phyloP scores from a whole-genome alignment of 164 flowering plant genomes.

The Berberis thunbergii region DNA sequence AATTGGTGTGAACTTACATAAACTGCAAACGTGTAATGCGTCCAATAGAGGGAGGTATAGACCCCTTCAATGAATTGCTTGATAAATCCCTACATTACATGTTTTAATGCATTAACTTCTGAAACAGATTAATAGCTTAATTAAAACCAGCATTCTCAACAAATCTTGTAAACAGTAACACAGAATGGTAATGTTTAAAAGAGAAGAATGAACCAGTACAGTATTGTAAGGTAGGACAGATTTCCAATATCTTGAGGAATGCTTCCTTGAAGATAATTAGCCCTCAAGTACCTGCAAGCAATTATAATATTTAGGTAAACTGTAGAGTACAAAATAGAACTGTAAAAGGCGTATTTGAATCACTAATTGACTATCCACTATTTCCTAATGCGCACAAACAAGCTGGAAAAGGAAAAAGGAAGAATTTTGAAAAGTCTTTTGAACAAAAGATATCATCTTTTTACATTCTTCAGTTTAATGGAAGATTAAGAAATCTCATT shows the following conservation, averaged over 20 bases:
- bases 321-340: not conserved
- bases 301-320: not conserved
- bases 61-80: conserved; percentile 78
- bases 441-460: too few species aligned
- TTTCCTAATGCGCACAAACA: too few species aligned
- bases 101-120: not conserved
- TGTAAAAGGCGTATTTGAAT: too few species aligned
- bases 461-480: too few species aligned
- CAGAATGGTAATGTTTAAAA: not conserved
- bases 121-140: conserved; percentile 1
- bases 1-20: conserved; percentile 52
- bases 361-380: too few species aligned
- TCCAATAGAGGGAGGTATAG: conserved; percentile 82
- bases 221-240: conserved; percentile 54
- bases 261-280: conserved; percentile 88
- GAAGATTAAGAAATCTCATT: not conserved
- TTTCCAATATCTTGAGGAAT: conserved; percentile 83
- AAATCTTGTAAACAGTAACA: not conserved
- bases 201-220: conserved; percentile 28
- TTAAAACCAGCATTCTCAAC: not conserved
- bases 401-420: too few species aligned
- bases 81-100: conserved; percentile 69
- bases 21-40: conserved; percentile 42
- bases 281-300: conserved; percentile 66
- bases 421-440: too few species aligned